Conservation (phyloP, 164 flowering plant species). For the Stephania japonica region DNA sequence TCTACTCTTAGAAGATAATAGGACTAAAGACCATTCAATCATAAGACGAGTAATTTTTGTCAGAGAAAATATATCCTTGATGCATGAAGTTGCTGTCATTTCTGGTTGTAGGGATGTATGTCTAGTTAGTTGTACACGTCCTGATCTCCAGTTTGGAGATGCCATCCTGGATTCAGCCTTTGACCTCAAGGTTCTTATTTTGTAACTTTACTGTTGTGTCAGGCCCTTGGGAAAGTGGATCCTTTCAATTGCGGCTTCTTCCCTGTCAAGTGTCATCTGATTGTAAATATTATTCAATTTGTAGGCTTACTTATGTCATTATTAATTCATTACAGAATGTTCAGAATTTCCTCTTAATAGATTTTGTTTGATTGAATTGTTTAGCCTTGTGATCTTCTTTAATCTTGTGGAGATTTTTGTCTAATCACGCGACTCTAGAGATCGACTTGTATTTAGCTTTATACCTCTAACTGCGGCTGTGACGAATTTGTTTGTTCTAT, state of each 20-base stretch:
- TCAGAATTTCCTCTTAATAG: neutral
- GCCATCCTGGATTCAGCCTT: neutral
- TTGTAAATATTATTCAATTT: neutral
- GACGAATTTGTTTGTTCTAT: constrained; percentile 15
- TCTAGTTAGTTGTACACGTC: neutral
- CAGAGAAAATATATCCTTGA: neutral
- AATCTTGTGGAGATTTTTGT: neutral
- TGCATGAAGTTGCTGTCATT: neutral
- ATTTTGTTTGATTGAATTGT: neutral
- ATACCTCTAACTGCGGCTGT: neutral
- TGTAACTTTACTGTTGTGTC: neutral
- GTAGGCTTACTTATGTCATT: neutral
- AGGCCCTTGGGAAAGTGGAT: neutral
- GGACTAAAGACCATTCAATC: neutral
- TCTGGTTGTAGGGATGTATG: neutral
- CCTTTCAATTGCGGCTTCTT: neutral
- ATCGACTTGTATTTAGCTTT: neutral
- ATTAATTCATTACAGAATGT: neutral
- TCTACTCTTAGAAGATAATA: neutral
- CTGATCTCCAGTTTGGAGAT: neutral
- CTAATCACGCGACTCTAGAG: neutral
- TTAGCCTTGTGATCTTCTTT: neutral
- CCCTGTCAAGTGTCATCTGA: neutral
- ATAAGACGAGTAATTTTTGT: neutral
- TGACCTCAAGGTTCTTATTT: neutral